Conservation (phyloP, 1,139 yeast genomes). For the Zygoascus meyerae region DNA sequence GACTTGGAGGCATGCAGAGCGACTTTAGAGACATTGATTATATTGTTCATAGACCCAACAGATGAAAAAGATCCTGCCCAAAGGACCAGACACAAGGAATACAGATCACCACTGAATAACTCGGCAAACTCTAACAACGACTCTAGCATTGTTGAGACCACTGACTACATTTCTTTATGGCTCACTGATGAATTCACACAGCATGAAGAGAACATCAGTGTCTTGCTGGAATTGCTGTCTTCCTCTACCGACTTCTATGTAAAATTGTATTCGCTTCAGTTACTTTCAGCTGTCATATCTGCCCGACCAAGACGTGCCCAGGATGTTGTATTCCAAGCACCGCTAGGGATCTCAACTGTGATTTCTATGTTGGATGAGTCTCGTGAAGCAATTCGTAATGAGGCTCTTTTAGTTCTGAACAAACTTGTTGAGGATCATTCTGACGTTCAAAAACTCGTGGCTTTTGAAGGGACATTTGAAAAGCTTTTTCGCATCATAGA, state of each 20-base stretch:
- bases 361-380: slow-evolving; percentile 64
- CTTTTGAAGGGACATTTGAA: slow-evolving; percentile 90
- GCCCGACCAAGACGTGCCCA: slow-evolving; percentile 72
- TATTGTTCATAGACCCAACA: slow-evolving; percentile 50
- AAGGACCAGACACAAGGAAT: slow-evolving; percentile 38
- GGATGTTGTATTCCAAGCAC: slow-evolving; percentile 64
- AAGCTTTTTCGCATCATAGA: slow-evolving; percentile 68
- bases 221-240: slow-evolving; percentile 53
- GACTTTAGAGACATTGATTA: slow-evolving; percentile 75
- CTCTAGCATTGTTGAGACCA: slow-evolving; percentile 32
- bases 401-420: slow-evolving; percentile 76
- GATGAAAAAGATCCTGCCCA: slow-evolving; percentile 3
- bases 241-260: slow-evolving; percentile 62
- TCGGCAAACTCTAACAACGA: background rate
- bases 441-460: slow-evolving; percentile 87
- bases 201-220: slow-evolving; percentile 48
- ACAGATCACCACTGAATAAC: slow-evolving; percentile 65
- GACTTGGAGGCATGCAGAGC: slow-evolving; percentile 77
- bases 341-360: slow-evolving; percentile 73
- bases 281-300: slow-evolving; percentile 76
- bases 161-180: slow-evolving; percentile 90
- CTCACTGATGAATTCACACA: slow-evolving; percentile 88
- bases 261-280: slow-evolving; percentile 72
- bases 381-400: slow-evolving; percentile 83
- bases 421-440: slow-evolving; percentile 75